Evolutionary conservation across 129 eudicot genomes (phyloP).

Genomic region (Apium graveolens): DNA sequence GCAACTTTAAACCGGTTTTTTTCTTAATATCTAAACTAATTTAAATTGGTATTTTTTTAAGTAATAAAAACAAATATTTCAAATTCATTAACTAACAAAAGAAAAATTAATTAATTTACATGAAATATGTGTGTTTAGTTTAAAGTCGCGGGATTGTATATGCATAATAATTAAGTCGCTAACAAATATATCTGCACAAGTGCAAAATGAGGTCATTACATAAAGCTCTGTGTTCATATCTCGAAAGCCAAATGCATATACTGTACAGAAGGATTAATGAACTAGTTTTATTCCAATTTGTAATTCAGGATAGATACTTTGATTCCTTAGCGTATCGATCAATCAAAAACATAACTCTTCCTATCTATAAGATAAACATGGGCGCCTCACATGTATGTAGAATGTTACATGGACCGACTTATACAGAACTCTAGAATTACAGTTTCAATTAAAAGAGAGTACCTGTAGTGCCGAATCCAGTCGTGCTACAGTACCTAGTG

Average conservation of each 20-base stretch:
- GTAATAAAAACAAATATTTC: no score
- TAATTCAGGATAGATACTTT: background rate
- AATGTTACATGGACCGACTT: background rate
- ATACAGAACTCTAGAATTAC: background rate
- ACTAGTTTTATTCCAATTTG: background rate
- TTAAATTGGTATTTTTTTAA: no score
- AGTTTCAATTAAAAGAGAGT: background rate
- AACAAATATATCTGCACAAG: no score
- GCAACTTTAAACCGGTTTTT: no score
- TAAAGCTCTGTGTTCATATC: background rate
- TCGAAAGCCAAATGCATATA: background rate
- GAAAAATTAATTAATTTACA: no score
- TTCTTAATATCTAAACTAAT: no score
- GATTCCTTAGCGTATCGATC: background rate
- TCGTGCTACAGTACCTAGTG: conserved; percentile 21
- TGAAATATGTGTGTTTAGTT: no score
- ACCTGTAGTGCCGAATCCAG: background rate
- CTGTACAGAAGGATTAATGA: background rate
- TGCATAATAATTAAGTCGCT: no score
- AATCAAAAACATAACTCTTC: background rate
- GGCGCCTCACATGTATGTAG: background rate
- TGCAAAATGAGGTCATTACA: no score
- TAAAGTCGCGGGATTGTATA: no score
- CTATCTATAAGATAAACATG: background rate
- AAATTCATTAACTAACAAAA: no score